Percentiles rank a stretch among this genome's conserved stretches.
phyloP scores from a whole-genome alignment of 2,329 filamentous ascomycete genomes.

The Pyrenophora tritici-repentis region DNA sequence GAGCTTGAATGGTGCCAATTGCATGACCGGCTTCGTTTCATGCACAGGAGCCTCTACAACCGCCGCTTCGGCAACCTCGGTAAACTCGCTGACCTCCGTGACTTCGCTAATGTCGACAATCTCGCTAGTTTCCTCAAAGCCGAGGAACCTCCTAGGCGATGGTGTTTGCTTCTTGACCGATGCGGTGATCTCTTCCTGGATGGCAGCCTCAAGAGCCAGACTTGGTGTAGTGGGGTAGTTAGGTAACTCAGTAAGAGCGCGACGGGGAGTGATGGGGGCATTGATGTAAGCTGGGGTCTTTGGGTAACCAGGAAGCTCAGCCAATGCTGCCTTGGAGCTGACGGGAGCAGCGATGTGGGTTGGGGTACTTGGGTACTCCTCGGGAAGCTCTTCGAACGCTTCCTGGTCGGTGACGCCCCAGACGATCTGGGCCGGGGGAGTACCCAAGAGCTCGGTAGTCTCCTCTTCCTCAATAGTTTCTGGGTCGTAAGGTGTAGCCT shows the following conservation, averaged over 20 bases:
- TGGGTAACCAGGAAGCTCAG: slow-evolving; percentile 31
- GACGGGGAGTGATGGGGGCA: slow-evolving; percentile 23
- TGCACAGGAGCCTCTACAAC: slow-evolving; percentile 12
- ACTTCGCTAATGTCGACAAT: slow-evolving; percentile 20
- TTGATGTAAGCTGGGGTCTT: slow-evolving; percentile 30
- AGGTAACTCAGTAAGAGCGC: slow-evolving; percentile 31
- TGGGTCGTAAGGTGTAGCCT: slow-evolving; percentile 1
- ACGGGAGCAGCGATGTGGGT: slow-evolving; percentile 15
- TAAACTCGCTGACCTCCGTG: slow-evolving; percentile 21
- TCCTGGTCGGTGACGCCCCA: slow-evolving; percentile 23
- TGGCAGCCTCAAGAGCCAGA: slow-evolving; percentile 29
- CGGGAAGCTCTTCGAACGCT: slow-evolving; percentile 19
- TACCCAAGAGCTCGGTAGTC: slow-evolving; percentile 4
- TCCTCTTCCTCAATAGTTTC: slow-evolving; percentile 5
- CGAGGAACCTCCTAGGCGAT: slow-evolving; percentile 24
- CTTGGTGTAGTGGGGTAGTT: slow-evolving; percentile 31
- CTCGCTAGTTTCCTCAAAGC: slow-evolving; percentile 12
- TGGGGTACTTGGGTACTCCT: slow-evolving; percentile 17
- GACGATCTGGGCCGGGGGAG: slow-evolving; percentile 12
- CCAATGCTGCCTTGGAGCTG: slow-evolving; percentile 9
- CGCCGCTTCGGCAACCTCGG: slow-evolving; percentile 18
- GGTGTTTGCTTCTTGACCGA: slow-evolving; percentile 35
- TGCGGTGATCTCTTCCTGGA: slow-evolving; percentile 32
- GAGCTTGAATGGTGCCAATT: slow-evolving; percentile 24
- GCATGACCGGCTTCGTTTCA: slow-evolving; percentile 17